A percentile compares a stretch with the other conserved stretches of the same genome.
Evolutionary conservation across 345 rosid genomes (phyloP).

Genomic region (Syzygium oleosum): DNA sequence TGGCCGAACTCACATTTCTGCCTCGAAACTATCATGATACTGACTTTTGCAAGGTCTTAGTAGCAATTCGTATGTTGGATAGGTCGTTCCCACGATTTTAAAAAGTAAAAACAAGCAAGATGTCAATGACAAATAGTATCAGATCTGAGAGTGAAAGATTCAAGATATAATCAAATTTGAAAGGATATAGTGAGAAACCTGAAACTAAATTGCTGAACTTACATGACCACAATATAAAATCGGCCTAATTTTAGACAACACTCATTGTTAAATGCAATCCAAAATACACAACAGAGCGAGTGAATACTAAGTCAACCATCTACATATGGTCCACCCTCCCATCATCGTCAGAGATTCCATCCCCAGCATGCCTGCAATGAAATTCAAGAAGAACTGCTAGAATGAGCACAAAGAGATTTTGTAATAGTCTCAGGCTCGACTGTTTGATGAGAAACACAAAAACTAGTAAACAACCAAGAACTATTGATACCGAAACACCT

Average conservation of each 20-base stretch:
- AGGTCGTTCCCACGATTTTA: not conserved
- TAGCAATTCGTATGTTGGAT: not conserved
- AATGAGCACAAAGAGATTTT: not conserved
- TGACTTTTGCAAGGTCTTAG: not conserved
- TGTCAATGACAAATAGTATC: not conserved
- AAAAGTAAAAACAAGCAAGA: not conserved
- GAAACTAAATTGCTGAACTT: not conserved
- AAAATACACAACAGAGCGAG: not conserved
- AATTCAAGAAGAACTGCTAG: not conserved
- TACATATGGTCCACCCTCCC: conserved; percentile 42
- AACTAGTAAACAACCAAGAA: not conserved
- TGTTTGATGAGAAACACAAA: not conserved
- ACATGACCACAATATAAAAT: not conserved
- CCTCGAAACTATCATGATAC: not conserved
- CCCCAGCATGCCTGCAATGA: conserved; percentile 73
- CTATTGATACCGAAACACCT: not conserved
- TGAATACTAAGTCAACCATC: conserved; percentile 1
- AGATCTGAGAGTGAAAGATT: not conserved
- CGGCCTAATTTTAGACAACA: not conserved
- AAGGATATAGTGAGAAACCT: not conserved
- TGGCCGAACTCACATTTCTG: not conserved
- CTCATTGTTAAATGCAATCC: not conserved
- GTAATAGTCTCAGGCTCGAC: not conserved
- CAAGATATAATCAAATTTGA: not conserved
- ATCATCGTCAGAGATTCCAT: conserved; percentile 54